These are phyloP conservation scores for Russula sp. DNA, from an alignment of 768 basidiomycete species.

Conservation along the genomic window DNA sequence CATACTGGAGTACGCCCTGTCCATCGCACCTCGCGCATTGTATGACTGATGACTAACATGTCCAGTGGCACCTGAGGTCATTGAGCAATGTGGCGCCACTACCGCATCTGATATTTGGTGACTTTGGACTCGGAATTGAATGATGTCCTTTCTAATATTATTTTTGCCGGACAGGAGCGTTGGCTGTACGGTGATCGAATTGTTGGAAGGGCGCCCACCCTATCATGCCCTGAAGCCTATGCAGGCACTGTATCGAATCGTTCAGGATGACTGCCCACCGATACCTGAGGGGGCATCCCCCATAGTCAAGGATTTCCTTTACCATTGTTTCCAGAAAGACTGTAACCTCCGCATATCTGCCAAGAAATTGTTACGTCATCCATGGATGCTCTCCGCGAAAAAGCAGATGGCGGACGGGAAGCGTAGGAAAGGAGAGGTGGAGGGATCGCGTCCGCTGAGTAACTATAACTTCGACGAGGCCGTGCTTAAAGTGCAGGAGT, in stretches of 20 bases:
- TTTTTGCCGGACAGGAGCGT: conserved; percentile 55
- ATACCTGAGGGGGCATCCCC: conserved; percentile 95
- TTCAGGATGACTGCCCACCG: conserved; percentile 95
- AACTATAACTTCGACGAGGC: conserved; percentile 94
- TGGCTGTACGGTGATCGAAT: conserved; percentile 96
- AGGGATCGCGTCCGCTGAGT: conserved; percentile 49
- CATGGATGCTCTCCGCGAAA: conserved; percentile 91
- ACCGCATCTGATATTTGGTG: conserved; percentile 97
- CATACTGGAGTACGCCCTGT: conserved; percentile 84
- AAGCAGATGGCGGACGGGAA: conserved; percentile 57
- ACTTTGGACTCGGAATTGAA: conserved; percentile 28
- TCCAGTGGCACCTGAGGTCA: conserved; percentile 96
- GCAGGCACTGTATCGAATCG: conserved; percentile 97
- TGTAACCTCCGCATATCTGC: conserved; percentile 91
- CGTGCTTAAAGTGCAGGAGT: conserved; percentile 93
- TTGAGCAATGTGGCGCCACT: conserved; percentile 95
- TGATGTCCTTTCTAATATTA: conserved; percentile 8
- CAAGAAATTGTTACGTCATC: conserved; percentile 86
- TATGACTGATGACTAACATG: conserved; percentile 5
- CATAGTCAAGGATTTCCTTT: conserved; percentile 93
- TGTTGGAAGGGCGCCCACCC: conserved; percentile 88
- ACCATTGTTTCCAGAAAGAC: conserved; percentile 98
- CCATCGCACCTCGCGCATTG: background rate
- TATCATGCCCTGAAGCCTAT: conserved; percentile 96
- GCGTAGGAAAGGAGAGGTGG: conserved; percentile 39